Conservation (phyloP, 2,329 filamentous ascomycete species). For the Ophiostoma australiae region DNA sequence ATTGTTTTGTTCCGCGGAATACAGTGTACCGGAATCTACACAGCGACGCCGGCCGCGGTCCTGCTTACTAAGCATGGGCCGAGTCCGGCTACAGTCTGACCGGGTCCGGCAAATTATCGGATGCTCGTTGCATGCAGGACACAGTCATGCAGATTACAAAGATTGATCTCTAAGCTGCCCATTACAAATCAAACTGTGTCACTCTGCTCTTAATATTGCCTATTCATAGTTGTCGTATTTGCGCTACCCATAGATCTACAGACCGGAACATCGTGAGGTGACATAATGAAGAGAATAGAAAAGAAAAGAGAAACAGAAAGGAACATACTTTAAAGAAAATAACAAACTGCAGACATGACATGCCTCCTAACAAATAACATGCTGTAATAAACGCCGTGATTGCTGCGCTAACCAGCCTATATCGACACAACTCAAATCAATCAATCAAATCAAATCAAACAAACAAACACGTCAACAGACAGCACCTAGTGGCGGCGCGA, state of each 20-base stretch:
- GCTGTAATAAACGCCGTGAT: not conserved
- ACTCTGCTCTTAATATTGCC: not conserved
- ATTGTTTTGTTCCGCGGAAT: not conserved
- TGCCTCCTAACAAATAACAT: not conserved
- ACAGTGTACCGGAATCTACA: not conserved
- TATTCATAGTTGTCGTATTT: conserved; percentile 12
- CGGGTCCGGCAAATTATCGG: not conserved
- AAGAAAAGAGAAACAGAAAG: too few relatives aligned
- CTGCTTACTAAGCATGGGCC: not conserved
- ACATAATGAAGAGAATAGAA: not conserved
- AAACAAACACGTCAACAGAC: not conserved
- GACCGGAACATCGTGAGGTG: not conserved
- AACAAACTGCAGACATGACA: not conserved
- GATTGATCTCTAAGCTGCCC: not conserved
- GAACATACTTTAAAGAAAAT: not conserved
- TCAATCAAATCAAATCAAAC: not conserved
- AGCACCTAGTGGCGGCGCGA: conserved; percentile 23
- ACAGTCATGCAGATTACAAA: not conserved
- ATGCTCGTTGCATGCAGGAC: not conserved
- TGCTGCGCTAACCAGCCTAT: not conserved
- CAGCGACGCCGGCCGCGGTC: not conserved
- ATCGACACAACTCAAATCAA: not conserved
- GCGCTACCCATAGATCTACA: not conserved
- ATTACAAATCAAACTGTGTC: not conserved
- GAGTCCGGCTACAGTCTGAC: not conserved